Conservation (phyloP, 805 yeast species). For the Yarrowia deformans region DNA sequence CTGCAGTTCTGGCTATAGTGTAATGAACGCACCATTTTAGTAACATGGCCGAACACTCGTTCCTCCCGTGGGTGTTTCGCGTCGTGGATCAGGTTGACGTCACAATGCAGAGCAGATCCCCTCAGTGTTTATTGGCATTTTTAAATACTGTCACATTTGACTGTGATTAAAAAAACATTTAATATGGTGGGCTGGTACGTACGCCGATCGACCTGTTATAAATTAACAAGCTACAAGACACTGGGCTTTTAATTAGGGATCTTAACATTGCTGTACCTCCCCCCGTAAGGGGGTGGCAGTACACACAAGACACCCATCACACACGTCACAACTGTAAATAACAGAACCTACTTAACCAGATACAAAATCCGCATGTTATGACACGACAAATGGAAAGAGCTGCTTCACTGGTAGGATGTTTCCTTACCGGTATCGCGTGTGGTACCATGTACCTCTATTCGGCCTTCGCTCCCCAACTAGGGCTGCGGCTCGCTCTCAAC, state of each 20-base stretch:
- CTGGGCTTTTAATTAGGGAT: neutral
- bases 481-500: constrained; percentile 60
- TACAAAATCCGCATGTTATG: constrained; percentile 38
- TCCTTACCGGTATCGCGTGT: constrained; percentile 59
- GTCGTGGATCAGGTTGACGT: constrained; percentile 9
- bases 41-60: too few species aligned
- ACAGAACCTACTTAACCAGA: constrained; percentile 22
- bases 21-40: too few species aligned
- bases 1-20: too few species aligned
- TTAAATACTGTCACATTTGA: neutral
- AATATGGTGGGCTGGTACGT: neutral
- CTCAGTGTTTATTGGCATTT: neutral
- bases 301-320: constrained; percentile 5
- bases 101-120: constrained; percentile 13
- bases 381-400: constrained; percentile 38
- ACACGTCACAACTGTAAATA: constrained; percentile 36
- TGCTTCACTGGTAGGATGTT: constrained; percentile 37
- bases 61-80: constrained; percentile 20
- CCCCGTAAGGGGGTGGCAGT: constrained; percentile 21
- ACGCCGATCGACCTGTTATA: neutral
- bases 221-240: neutral
- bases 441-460: constrained; percentile 81
- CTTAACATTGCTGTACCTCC: neutral
- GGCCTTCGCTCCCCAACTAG: constrained; percentile 80
- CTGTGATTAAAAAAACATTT: too few species aligned